phyloP scores from a whole-genome alignment of 1,284 basidiomycete species.

The Ceratorhiza oryzae-sativae region DNA sequence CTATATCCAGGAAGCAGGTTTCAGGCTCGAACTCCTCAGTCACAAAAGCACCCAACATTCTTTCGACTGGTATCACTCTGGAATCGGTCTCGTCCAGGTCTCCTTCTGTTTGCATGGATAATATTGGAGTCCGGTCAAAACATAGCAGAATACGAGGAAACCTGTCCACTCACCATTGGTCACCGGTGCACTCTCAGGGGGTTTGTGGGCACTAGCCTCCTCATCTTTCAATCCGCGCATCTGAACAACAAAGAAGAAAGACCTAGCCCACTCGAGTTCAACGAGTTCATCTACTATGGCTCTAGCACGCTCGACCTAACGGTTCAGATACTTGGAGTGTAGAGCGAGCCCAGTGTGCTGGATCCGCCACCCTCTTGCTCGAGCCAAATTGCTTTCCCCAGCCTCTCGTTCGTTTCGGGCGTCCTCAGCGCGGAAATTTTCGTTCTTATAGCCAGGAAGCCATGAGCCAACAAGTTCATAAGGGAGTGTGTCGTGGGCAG shows the following conservation, averaged over 20 bases:
- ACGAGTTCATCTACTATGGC: neutral
- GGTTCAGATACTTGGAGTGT: conserved; percentile 18
- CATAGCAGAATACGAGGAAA: neutral
- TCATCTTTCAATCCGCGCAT: conserved; percentile 21
- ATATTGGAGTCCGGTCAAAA: neutral
- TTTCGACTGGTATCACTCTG: conserved; percentile 5
- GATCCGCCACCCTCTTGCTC: neutral
- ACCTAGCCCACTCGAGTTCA: conserved; percentile 20
- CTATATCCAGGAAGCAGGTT: conserved; percentile 12
- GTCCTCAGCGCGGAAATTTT: neutral
- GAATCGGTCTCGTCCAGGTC: neutral
- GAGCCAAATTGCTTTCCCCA: neutral
- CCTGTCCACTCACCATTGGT: neutral
- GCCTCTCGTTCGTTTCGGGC: neutral
- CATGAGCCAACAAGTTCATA: neutral
- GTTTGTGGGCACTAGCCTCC: conserved; percentile 4
- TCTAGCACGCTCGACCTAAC: neutral
- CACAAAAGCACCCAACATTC: neutral
- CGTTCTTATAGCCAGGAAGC: neutral
- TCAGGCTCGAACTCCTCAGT: neutral
- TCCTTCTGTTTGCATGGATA: neutral
- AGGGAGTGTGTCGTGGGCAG: conserved; percentile 3
- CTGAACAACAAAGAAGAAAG: conserved; percentile 10
- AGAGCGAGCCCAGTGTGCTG: conserved; percentile 13
- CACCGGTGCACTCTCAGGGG: neutral